phyloP scores from a whole-genome alignment of 805 yeast species.

The Monosporozyma siamensis region DNA sequence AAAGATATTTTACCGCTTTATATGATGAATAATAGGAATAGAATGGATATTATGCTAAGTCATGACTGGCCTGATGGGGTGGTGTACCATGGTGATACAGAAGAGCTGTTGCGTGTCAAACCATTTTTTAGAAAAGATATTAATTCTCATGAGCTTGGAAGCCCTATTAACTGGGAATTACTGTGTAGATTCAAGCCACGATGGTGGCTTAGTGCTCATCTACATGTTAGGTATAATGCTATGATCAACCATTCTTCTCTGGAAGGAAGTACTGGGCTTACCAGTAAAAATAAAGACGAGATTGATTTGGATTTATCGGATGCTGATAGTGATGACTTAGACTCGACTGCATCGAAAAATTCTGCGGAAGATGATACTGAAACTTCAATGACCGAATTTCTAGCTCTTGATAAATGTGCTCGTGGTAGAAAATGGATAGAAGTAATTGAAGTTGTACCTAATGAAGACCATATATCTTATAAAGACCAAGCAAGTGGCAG shows the following conservation, averaged over 20 bases:
- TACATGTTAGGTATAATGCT: constrained; percentile 71
- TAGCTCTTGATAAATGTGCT: constrained; percentile 80
- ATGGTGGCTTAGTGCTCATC: constrained; percentile 83
- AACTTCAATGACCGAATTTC: constrained; percentile 44
- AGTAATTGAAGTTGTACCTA: constrained; percentile 35
- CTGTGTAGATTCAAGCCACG: constrained; percentile 48
- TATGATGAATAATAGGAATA: constrained; percentile 23
- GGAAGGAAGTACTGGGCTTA: background rate
- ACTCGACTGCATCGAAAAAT: no score
- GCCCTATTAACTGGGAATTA: constrained; percentile 52
- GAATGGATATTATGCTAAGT: constrained; percentile 51
- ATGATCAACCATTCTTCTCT: constrained; percentile 30
- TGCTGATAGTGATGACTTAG: constrained; percentile 8
- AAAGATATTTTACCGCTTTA: constrained; percentile 49
- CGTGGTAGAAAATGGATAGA: constrained; percentile 55
- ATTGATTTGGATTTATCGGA: constrained; percentile 27
- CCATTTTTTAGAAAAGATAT: constrained; percentile 64
- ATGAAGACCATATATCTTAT: constrained; percentile 21
- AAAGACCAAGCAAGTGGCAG: background rate
- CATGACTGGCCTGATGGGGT: constrained; percentile 96
- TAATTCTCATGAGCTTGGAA: constrained; percentile 52
- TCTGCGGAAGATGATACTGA: no score
- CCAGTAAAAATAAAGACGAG: constrained; percentile 27
- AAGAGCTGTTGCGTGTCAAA: constrained; percentile 43
- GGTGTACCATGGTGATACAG: constrained; percentile 51